A percentile compares a stretch with the other conserved stretches of the same genome.
These are phyloP conservation scores for Populus tremula DNA, from an alignment of 345 rosid species.

Conservation along the genomic window DNA sequence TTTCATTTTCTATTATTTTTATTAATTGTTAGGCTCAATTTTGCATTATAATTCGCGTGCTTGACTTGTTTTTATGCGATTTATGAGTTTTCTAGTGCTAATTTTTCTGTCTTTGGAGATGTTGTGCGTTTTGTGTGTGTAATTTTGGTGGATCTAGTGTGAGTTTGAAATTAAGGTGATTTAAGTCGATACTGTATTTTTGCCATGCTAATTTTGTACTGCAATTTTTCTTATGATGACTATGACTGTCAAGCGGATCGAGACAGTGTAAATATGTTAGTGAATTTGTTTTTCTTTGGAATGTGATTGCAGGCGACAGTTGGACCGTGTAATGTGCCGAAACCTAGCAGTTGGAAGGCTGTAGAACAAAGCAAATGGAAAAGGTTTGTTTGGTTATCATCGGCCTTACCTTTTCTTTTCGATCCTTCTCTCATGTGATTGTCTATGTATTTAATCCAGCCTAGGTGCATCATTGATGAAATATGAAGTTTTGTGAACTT, in stretches of 20 bases:
- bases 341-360: constrained; percentile 94
- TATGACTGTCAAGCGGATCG: neutral
- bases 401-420: neutral
- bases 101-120: neutral
- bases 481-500: neutral
- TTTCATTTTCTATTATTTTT: neutral
- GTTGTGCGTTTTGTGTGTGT: constrained; percentile 6
- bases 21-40: neutral
- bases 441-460: neutral
- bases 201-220: no score
- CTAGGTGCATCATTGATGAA: neutral
- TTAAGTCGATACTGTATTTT: neutral
- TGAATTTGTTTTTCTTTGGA: neutral
- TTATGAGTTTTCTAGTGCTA: neutral
- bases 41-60: neutral
- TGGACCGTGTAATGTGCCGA: constrained; percentile 84
- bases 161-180: neutral
- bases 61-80: neutral
- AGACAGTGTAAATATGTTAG: neutral
- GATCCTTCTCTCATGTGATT: neutral
- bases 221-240: no score
- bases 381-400: constrained; percentile 50
- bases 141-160: constrained; percentile 32
- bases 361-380: constrained; percentile 95
- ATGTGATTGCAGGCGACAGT: constrained; percentile 72